These are phyloP conservation scores for Neurospora sp. DNA, from an alignment of 2,329 filamentous ascomycete species.

Conservation along the genomic window DNA sequence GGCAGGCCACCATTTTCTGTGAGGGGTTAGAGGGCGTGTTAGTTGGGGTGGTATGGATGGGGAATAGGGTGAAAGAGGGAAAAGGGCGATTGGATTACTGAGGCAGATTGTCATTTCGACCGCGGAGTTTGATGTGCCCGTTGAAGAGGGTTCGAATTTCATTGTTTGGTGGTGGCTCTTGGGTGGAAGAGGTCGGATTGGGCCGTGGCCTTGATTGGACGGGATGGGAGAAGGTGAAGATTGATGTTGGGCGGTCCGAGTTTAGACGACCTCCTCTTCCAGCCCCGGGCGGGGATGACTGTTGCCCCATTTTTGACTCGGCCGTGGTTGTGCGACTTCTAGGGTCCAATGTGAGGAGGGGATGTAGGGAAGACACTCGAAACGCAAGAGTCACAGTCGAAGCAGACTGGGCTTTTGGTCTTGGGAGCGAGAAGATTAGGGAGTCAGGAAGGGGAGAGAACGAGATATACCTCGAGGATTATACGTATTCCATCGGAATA, in stretches of 20 bases:
- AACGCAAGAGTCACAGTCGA: not conserved
- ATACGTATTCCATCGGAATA: not conserved
- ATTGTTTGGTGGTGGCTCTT: not conserved
- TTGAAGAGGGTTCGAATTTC: not conserved
- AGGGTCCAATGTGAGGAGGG: not conserved
- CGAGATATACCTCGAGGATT: not conserved
- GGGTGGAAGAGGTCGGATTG: not conserved
- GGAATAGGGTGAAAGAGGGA: not conserved
- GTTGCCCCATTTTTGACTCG: not conserved
- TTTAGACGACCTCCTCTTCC: not conserved
- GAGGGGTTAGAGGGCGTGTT: not conserved
- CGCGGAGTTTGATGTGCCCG: slow-evolving; percentile 3
- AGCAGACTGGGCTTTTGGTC: not conserved
- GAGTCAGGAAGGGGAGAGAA: not conserved
- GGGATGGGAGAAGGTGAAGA: not conserved
- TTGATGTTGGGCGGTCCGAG: not conserved
- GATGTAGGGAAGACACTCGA: not conserved
- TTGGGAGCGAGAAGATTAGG: not conserved
- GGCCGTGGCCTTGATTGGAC: not conserved
- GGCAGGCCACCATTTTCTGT: slow-evolving; percentile 30
- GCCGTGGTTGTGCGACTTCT: not conserved
- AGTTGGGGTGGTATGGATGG: not conserved
- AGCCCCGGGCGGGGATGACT: not conserved
- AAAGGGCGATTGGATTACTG: slow-evolving; percentile 2
- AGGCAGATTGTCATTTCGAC: slow-evolving; percentile 5